Evolutionary conservation across 2,329 filamentous ascomycete genomes (phyloP).

Genomic region (Aspergillus fijiensis): DNA sequence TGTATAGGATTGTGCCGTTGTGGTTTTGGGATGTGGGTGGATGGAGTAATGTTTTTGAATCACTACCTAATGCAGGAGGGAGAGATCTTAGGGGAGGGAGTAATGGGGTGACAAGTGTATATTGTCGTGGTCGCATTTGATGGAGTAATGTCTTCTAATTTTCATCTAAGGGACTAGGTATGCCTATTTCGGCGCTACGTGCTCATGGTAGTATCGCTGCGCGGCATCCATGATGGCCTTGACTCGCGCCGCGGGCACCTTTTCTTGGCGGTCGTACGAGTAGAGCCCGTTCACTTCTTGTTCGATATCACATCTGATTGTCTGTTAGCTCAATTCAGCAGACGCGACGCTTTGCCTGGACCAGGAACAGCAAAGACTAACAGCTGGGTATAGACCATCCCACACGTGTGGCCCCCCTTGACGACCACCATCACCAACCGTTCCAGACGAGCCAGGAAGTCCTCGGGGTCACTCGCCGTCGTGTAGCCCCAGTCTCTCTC

Average conservation of each 20-base stretch:
- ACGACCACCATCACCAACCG: conserved; percentile 60
- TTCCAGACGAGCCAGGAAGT: conserved; percentile 60
- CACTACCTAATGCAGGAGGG: no score
- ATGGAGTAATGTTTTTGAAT: no score
- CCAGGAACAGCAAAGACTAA: conserved; percentile 44
- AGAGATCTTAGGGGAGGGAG: no score
- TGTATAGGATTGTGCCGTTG: no score
- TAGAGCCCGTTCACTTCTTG: conserved; percentile 69
- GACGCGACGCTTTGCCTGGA: no score
- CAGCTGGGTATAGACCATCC: conserved; percentile 67
- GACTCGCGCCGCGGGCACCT: conserved; percentile 58
- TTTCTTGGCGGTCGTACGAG: conserved; percentile 60
- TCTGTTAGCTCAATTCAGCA: no score
- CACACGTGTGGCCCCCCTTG: conserved; percentile 57
- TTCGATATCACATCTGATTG: conserved; percentile 55
- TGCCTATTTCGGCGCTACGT: background rate
- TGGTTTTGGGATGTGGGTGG: no score
- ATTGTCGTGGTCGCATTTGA: no score
- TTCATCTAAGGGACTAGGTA: no score
- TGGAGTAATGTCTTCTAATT: no score
- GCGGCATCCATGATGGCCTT: conserved; percentile 59
- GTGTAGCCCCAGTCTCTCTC: conserved; percentile 67
- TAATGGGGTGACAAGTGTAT: no score
- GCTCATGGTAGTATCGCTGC: conserved; percentile 46
- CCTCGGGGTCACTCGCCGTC: conserved; percentile 60